A percentile compares a stretch with the other conserved stretches of the same genome.
These are phyloP conservation scores for Lojkania enalia DNA, from an alignment of 2,329 filamentous ascomycete genomes.

Conservation along the genomic window DNA sequence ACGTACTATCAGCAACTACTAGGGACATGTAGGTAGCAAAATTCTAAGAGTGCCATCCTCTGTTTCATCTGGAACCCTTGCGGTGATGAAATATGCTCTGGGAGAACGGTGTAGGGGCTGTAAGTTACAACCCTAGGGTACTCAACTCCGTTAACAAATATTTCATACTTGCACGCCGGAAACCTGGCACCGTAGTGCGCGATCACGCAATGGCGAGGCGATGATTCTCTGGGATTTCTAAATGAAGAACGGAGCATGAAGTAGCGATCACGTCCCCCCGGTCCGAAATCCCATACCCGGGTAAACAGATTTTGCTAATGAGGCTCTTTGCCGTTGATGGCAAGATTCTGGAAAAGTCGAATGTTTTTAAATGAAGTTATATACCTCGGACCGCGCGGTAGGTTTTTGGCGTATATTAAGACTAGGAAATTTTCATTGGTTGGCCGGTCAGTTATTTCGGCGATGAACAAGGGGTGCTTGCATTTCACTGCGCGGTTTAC, in stretches of 20 bases:
- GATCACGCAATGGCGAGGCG: no score
- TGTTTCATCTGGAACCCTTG: no score
- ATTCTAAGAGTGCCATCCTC: no score
- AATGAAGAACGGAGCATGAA: not conserved
- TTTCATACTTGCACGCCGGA: no score
- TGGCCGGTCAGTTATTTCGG: not conserved
- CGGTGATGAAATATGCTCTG: no score
- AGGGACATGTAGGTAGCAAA: no score
- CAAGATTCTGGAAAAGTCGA: conserved; percentile 12
- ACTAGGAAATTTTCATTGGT: conserved; percentile 1
- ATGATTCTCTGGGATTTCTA: not conserved
- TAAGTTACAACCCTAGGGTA: no score
- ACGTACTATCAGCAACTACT: no score
- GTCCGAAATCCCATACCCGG: conserved; percentile 12
- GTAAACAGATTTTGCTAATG: conserved; percentile 15
- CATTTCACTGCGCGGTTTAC: not conserved
- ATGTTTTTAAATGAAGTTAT: conserved; percentile 17
- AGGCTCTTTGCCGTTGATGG: conserved; percentile 1
- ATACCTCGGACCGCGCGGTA: conserved; percentile 15
- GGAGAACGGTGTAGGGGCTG: no score
- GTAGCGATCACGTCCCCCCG: not conserved
- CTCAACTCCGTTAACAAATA: no score
- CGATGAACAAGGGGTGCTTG: not conserved
- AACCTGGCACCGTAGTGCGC: no score
- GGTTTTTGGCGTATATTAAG: no score